These are phyloP conservation scores for Penicillium sp. DNA, from an alignment of 2,329 filamentous ascomycete genomes.

Conservation along the genomic window DNA sequence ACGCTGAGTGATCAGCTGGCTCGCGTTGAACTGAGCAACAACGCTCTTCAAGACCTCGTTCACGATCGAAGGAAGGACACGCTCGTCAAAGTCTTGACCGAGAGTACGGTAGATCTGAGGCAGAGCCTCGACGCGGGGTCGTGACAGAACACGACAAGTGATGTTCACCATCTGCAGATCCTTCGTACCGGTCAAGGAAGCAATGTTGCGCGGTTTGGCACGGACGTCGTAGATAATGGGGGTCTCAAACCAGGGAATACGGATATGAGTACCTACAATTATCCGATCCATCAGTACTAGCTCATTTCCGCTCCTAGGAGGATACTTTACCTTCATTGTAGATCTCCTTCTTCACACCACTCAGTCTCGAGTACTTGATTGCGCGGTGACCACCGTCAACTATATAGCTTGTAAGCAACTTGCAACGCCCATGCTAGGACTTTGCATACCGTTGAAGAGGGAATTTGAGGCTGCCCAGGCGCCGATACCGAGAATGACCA, in stretches of 20 bases:
- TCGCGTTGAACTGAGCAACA: conserved; percentile 97
- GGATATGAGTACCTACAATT: conserved; percentile 74
- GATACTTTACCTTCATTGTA: conserved; percentile 72
- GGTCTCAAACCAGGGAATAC: conserved; percentile 95
- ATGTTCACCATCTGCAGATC: conserved; percentile 99
- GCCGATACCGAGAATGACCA: conserved; percentile 49
- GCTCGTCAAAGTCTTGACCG: conserved; percentile 92
- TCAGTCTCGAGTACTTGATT: conserved; percentile 94
- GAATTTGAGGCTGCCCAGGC: conserved; percentile 49
- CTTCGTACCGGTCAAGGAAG: conserved; percentile 96
- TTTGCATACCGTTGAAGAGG: conserved; percentile 59
- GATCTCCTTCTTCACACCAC: conserved; percentile 92
- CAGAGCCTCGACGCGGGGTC: conserved; percentile 78
- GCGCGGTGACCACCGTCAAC: conserved; percentile 98
- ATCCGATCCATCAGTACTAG: conserved; percentile 6
- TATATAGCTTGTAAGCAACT: conserved; percentile 24
- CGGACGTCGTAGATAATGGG: conserved; percentile 96
- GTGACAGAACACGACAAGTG: conserved; percentile 95
- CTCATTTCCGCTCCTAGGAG: background rate
- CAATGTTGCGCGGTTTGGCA: conserved; percentile 92
- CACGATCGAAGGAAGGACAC: conserved; percentile 92
- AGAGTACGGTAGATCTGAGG: conserved; percentile 97
- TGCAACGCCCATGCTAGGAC: too few relatives aligned
- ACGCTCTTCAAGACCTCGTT: conserved; percentile 99
- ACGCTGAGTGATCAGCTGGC: conserved; percentile 96